Conservation (phyloP, 352 stramenopile species). For the Phytophthora rubi region DNA sequence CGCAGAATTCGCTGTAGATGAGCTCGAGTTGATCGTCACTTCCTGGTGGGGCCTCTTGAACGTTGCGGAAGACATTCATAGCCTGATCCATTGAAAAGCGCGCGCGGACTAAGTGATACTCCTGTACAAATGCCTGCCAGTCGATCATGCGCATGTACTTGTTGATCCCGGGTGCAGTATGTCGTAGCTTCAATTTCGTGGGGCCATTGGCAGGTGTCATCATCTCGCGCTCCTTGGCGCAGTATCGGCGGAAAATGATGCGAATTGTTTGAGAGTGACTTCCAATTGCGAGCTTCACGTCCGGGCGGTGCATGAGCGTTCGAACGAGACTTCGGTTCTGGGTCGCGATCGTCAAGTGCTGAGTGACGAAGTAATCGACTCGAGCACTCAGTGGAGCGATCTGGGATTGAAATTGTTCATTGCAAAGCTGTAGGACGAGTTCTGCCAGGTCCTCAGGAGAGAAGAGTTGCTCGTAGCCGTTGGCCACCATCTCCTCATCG, state of each 20-base stretch:
- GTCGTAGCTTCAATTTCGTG: conserved; percentile 24
- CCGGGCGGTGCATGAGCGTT: conserved; percentile 54
- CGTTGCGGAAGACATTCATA: conserved; percentile 65
- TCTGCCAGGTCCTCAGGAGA: conserved; percentile 68
- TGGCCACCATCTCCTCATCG: conserved; percentile 58
- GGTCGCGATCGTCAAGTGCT: conserved; percentile 57
- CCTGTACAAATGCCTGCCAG: conserved; percentile 73
- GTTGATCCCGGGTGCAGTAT: conserved; percentile 46
- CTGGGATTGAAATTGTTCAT: conserved; percentile 76
- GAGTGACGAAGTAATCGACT: conserved; percentile 61
- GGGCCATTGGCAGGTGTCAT: conserved; percentile 23
- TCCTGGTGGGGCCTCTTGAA: conserved; percentile 54
- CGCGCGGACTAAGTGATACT: conserved; percentile 70
- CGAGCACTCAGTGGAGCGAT: conserved; percentile 58
- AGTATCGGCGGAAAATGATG: conserved; percentile 80
- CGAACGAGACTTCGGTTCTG: conserved; percentile 66
- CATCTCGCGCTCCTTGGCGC: conserved; percentile 64
- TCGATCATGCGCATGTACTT: conserved; percentile 76
- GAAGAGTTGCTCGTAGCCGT: conserved; percentile 63
- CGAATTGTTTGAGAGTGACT: conserved; percentile 66
- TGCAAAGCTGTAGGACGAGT: conserved; percentile 72
- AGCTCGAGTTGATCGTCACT: conserved; percentile 61
- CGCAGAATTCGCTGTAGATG: conserved; percentile 79
- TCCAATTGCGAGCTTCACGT: conserved; percentile 61
- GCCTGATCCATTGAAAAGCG: conserved; percentile 68